Evolutionary conservation across 1,139 yeast species (phyloP), one percentile per base, ranked within the genome.

Genomic region (Zygoascus hellenicus): DNA sequence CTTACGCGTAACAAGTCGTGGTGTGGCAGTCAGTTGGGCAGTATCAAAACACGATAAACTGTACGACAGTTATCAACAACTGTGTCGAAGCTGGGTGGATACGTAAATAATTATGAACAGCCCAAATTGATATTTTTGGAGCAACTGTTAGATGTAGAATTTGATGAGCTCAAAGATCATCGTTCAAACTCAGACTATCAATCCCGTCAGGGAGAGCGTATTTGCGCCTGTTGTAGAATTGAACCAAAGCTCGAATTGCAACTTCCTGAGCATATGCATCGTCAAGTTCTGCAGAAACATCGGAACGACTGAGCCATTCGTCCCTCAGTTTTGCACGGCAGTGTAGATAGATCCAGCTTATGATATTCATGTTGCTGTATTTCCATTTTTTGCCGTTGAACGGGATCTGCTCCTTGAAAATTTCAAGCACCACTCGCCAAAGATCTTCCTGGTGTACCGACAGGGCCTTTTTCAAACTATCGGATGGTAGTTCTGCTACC

Each of bases 361-460:
- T 87, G 48, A 92, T 70, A 57, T 89, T 96, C 97, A 94, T 92
- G 62, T 92, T 94, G 54, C 81, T 77, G 11, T 89, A 78, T 57
- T 89, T 83, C 99, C 99, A 92, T 64, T 90, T 89, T 51, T 95
- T 79, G 15, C 97, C 97, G 57, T 87, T 90, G 64, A 83, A 88
- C 0, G 97, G 97, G 0, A 90, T 81, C 45, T 89, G 74, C 53
- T 87, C 83, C 62, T 87, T 89, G 51, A 90, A 71, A 1, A 65
- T 75, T 58, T 81, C 83, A 55, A 90, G 69, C 2, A 86, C 80
- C 1, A 95, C 89, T 39, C 69, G 71, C 65, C 85, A 81, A 28
- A 89, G 65, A n/a, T 75, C 73, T 13, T 70, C 63, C 58, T 85
- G 88, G 55, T 81, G 80, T 39, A 84, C 61, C 4, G 62, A 52